Percentiles rank a stretch among this genome's conserved stretches.
Evolutionary conservation across 192 early-diverging fungal species (phyloP).

Genomic region (Podila horticola): DNA sequence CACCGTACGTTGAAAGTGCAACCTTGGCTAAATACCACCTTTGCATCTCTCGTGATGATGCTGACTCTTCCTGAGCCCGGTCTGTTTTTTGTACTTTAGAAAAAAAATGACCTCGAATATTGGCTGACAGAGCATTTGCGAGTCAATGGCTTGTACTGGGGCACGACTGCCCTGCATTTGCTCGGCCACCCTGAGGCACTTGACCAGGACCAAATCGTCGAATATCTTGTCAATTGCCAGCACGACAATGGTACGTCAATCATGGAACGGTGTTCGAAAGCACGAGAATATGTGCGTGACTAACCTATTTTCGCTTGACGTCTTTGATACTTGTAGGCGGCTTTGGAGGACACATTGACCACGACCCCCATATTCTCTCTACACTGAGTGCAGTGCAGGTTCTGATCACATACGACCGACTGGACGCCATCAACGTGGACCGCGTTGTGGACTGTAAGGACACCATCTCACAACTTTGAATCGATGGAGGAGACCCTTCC

Average conservation of each 20-base stretch:
- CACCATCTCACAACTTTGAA: not conserved
- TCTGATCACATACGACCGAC: conserved; percentile 80
- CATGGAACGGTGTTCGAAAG: too few species aligned
- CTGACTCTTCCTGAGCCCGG: too few species aligned
- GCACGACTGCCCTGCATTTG: conserved; percentile 82
- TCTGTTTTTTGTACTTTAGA: conserved; percentile 54
- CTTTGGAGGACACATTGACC: conserved; percentile 86
- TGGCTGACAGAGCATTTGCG: conserved; percentile 94
- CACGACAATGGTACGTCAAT: conserved; percentile 71
- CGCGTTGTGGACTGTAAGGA: conserved; percentile 76
- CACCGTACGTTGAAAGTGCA: conserved; percentile 41
- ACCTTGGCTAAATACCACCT: too few species aligned
- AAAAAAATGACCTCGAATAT: conserved; percentile 90
- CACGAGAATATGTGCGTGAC: not conserved
- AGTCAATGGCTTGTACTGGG: conserved; percentile 95
- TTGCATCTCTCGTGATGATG: too few species aligned
- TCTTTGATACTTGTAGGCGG: conserved; percentile 65
- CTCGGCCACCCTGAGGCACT: conserved; percentile 73
- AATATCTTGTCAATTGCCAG: conserved; percentile 85
- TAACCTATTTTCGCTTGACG: not conserved
- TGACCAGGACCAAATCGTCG: conserved; percentile 75
- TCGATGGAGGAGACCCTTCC: too few species aligned
- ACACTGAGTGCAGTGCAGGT: conserved; percentile 94
- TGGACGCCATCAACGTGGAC: conserved; percentile 77
- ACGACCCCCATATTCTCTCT: conserved; percentile 92